A percentile compares a stretch with the other conserved stretches of the same genome.
Conservation (phyloP, 306 rosid genomes). For the Vachellia pachyceras region DNA sequence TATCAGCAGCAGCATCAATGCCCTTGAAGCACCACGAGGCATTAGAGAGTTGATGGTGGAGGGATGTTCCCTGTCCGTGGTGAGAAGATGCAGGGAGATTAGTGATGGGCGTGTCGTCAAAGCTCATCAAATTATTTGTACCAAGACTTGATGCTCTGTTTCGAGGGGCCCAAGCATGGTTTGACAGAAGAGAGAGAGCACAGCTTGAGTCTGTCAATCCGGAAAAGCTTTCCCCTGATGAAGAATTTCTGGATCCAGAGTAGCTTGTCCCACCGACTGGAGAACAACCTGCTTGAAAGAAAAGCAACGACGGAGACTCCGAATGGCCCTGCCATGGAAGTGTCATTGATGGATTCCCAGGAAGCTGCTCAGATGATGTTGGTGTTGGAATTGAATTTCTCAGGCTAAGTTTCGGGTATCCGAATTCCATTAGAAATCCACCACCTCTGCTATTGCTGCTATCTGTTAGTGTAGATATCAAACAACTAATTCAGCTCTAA, state of each 20-base stretch:
- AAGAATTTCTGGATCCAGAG: conserved; percentile 53
- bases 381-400: conserved; percentile 57
- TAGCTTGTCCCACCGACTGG: conserved; percentile 61
- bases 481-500: conserved; percentile 17
- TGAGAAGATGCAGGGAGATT: conserved; percentile 49
- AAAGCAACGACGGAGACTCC: conserved; percentile 57
- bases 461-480: conserved; percentile 50
- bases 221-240: conserved; percentile 66
- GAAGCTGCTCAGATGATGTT: conserved; percentile 55
- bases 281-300: conserved; percentile 53
- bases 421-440: conserved; percentile 79
- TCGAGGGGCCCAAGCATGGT: conserved; percentile 82
- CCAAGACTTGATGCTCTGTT: conserved; percentile 62
- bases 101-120: conserved; percentile 62
- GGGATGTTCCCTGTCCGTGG: conserved; percentile 6
- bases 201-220: conserved; percentile 79
- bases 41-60: conserved; percentile 55
- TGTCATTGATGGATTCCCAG: conserved; percentile 49
- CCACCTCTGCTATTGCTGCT: conserved; percentile 61
- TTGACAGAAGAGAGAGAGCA: conserved; percentile 99
- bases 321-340: conserved; percentile 69
- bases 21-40: conserved; percentile 71
- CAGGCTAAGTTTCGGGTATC: conserved; percentile 58
- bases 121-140: conserved; percentile 58
- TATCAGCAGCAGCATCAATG: conserved; percentile 50